Base-by-base conservation (phyloP, 2,329 filamentous ascomycete species). In the Aspergillus sp. region DNA sequence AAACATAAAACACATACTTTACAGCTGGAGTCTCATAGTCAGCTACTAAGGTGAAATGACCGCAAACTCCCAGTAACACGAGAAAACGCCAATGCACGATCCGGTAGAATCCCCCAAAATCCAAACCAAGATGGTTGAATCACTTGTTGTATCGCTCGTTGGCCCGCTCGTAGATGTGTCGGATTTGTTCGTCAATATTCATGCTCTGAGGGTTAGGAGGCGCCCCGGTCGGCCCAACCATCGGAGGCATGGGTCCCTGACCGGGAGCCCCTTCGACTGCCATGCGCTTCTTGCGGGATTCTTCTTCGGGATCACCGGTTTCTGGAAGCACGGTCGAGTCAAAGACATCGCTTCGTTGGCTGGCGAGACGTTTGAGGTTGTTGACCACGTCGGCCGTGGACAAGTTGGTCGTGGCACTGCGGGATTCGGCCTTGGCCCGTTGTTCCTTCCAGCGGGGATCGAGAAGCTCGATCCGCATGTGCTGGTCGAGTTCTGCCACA, bases 361-460 rank as follows among this genome's bases (percentile, higher is more conserved):
- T 92, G 20, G 92, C 91, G 47, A 97, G 79, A n/a, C 93, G 87
- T 78, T 97, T 97, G 57, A 97, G 82, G 68, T 97, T 96, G 70
- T 90, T 92, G 47, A 91, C 92, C 43, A 95, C 90, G 62, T 97
- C 93, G 32, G 82, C 84, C 3, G 90, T 93, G 1, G 88, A 89
- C 9, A 96, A 75, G 63, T 95, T 96, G 9, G 91, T 95, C 0
- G 89, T 92, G 1, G 89, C 84, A 58, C 88, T 90, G 56, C 93
- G 87, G 11, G 88, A 85, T 43, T 96, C 90, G 14, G 89, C 85
- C 70, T 95, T 95, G 52, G 89, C 88, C 61, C 91, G 90, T 70
- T 97, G 92, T 68, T 96, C 92, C 70, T 95, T 95, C 92, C 93
- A 97, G 53, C 88, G 84, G 0, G 93, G 93, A 68, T 97, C 93